These are phyloP conservation scores for Diplocarpon rosae DNA, from an alignment of 2,329 filamentous ascomycete genomes.

Conservation along the genomic window DNA sequence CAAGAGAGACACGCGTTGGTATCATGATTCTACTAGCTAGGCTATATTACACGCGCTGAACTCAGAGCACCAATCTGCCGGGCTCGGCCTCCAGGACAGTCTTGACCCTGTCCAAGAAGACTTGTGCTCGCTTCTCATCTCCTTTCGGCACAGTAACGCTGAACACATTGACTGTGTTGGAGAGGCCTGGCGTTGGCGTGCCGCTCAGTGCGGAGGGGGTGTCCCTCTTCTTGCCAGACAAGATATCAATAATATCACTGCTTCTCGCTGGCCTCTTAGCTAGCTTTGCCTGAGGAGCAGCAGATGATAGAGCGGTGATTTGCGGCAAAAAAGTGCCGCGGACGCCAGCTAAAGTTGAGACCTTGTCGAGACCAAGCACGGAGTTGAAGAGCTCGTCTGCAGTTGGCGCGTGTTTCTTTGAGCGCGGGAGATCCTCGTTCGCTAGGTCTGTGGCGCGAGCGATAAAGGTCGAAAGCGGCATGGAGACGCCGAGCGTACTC, in stretches of 20 bases:
- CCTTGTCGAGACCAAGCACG: constrained; percentile 58
- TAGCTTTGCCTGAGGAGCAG: constrained; percentile 28
- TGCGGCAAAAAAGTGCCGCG: constrained; percentile 61
- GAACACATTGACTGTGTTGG: constrained; percentile 62
- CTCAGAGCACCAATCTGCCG: constrained; percentile 56
- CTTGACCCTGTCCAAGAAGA: constrained; percentile 83
- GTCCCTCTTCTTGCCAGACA: constrained; percentile 39
- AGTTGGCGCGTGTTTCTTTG: constrained; percentile 52
- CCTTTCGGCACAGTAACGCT: constrained; percentile 66
- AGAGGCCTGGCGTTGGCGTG: constrained; percentile 35
- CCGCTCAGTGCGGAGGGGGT: constrained; percentile 19
- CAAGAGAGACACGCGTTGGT: background rate
- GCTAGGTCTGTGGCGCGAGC: constrained; percentile 74
- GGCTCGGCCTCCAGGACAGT: constrained; percentile 70
- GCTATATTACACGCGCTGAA: constrained; percentile 10
- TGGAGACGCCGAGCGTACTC: constrained; percentile 62
- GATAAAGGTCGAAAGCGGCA: constrained; percentile 82
- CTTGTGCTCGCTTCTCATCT: constrained; percentile 70
- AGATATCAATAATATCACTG: constrained; percentile 73
- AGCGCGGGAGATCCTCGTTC: constrained; percentile 71
- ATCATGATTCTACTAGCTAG: constrained; percentile 12
- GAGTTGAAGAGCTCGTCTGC: constrained; percentile 82
- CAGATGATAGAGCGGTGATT: constrained; percentile 47
- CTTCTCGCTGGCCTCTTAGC: constrained; percentile 33
- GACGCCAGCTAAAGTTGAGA: constrained; percentile 39